phyloP scores from a whole-genome alignment of 208 protist genomes.

The Trypanosomatidae sp. region DNA sequence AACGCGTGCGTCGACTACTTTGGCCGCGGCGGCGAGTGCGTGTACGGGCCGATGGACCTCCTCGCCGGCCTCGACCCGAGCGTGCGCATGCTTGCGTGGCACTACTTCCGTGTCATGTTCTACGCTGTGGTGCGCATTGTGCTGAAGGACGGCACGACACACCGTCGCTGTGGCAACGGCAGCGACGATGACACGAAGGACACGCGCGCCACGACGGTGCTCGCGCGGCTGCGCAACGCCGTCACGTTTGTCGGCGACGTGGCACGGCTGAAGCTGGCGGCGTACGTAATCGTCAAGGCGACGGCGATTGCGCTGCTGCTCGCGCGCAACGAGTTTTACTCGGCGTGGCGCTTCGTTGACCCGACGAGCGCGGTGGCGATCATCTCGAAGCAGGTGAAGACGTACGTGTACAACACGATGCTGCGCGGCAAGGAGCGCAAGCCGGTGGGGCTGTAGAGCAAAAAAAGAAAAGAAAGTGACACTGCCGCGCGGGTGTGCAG shows the following conservation, averaged over 20 bases:
- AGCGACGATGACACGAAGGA: no score
- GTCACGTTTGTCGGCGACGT: constrained; percentile 40
- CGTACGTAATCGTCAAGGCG: constrained; percentile 42
- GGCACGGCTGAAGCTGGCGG: constrained; percentile 28
- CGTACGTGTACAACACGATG: constrained; percentile 28
- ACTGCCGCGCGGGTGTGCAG: no score
- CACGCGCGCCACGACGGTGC: no score
- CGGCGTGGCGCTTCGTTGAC: constrained; percentile 65
- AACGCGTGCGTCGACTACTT: constrained; percentile 90
- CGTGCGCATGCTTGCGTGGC: constrained; percentile 44
- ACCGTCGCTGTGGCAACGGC: constrained; percentile 12
- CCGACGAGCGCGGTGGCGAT: constrained; percentile 52
- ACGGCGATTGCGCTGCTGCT: constrained; percentile 38
- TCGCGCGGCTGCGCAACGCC: constrained; percentile 6
- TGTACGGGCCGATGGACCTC: constrained; percentile 72
- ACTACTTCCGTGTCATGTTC: constrained; percentile 85
- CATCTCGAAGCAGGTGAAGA: constrained; percentile 47
- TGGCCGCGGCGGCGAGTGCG: constrained; percentile 68
- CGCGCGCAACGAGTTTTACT: constrained; percentile 70
- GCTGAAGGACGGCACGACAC: constrained; percentile 8
- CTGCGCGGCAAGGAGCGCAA: constrained; percentile 52
- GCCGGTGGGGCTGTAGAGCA: constrained; percentile 53
- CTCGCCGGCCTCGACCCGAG: constrained; percentile 65
- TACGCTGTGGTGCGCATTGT: constrained; percentile 19
- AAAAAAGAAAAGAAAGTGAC: no score